These are phyloP conservation scores for Sporothrix variecibatus DNA, from an alignment of 2,329 filamentous ascomycete genomes.

Conservation along the genomic window DNA sequence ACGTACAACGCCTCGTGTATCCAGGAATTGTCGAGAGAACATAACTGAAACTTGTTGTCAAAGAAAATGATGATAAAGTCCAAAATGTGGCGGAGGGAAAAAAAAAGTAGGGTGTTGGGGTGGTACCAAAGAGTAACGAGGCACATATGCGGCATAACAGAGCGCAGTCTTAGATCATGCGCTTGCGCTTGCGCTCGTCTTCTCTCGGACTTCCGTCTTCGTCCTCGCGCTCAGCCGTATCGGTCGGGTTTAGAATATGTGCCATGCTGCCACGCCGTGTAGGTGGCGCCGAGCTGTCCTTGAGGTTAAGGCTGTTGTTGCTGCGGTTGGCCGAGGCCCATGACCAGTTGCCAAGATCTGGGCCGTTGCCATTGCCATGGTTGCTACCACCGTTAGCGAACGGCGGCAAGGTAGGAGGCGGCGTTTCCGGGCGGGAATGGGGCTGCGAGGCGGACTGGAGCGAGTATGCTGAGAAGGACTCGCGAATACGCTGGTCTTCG, in stretches of 20 bases:
- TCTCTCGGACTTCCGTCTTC: constrained; percentile 58
- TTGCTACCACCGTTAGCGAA: constrained; percentile 46
- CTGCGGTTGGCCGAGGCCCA: constrained; percentile 54
- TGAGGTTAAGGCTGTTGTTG: constrained; percentile 50
- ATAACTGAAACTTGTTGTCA: background rate
- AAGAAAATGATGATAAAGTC: background rate
- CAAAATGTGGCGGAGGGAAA: background rate
- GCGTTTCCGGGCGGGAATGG: constrained; percentile 56
- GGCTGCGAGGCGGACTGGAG: constrained; percentile 49
- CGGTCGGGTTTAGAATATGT: constrained; percentile 63
- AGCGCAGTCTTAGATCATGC: constrained; percentile 47
- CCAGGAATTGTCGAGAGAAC: background rate
- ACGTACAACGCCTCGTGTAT: constrained; percentile 1
- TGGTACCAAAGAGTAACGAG: background rate
- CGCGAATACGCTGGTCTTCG: constrained; percentile 58
- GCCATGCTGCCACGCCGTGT: constrained; percentile 63
- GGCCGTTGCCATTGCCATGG: constrained; percentile 30
- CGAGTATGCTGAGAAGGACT: constrained; percentile 59
- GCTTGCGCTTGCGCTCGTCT: constrained; percentile 64
- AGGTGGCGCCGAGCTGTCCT: constrained; percentile 58
- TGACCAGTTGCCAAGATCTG: constrained; percentile 55
- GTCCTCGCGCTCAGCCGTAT: constrained; percentile 56
- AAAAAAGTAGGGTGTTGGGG: background rate
- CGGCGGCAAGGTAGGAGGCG: constrained; percentile 53
- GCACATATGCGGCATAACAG: background rate